Conservation (phyloP, 108 stramenopile species). For the Pseudonitzschia multiseries region DNA sequence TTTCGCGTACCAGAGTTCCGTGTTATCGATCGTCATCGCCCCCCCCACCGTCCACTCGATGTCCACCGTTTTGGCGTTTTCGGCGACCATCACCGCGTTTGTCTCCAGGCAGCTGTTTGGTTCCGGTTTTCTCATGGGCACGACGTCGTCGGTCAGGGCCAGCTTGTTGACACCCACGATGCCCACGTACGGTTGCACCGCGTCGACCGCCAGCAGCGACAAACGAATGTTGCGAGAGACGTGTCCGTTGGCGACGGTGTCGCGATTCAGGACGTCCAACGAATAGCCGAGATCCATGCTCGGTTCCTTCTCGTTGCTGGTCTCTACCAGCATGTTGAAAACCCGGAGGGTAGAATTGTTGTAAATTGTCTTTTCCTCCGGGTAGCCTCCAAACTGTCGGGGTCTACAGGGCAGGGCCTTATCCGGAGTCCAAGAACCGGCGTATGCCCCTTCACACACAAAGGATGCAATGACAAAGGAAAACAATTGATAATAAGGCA, state of each 20-base stretch:
- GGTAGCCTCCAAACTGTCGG: conserved; percentile 59
- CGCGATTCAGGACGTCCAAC: conserved; percentile 44
- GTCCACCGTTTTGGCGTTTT: conserved; percentile 31
- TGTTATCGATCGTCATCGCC: conserved; percentile 68
- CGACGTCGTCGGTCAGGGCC: conserved; percentile 55
- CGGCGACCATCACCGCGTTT: conserved; percentile 30
- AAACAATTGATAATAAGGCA: not conserved
- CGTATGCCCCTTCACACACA: conserved; percentile 84
- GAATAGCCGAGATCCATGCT: conserved; percentile 59
- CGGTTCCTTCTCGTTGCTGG: conserved; percentile 76
- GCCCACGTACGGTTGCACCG: conserved; percentile 89
- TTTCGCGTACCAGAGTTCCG: conserved; percentile 66
- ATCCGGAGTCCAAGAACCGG: conserved; percentile 88
- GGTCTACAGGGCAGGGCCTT: conserved; percentile 74
- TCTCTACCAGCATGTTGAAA: conserved; percentile 92
- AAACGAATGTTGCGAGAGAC: conserved; percentile 89
- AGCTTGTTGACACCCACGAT: conserved; percentile 53
- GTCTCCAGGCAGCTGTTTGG: conserved; percentile 15
- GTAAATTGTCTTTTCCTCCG: conserved; percentile 62
- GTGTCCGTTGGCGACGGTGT: conserved; percentile 74
- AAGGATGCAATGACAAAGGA: conserved; percentile 16
- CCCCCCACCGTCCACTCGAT: conserved; percentile 84
- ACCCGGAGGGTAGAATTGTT: conserved; percentile 77
- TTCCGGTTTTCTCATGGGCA: conserved; percentile 33
- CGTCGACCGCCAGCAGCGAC: conserved; percentile 75